Evolutionary conservation across 2,329 filamentous ascomycete genomes (phyloP).

Genomic region (Fusarium nygamai): DNA sequence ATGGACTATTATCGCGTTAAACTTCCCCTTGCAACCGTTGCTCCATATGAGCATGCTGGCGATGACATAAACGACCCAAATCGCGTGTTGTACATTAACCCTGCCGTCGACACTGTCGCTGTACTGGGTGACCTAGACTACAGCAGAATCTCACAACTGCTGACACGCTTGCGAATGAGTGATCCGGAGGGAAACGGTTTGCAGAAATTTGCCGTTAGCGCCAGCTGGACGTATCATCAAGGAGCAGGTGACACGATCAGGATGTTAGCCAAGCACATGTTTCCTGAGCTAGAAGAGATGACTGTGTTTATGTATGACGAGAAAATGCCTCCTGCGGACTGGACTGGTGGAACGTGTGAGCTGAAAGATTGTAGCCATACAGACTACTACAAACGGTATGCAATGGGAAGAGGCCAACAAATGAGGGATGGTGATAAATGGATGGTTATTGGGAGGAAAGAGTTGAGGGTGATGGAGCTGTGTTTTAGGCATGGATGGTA

Average conservation of each 20-base stretch:
- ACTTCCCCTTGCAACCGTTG: not conserved
- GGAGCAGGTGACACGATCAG: not conserved
- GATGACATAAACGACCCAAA: not conserved
- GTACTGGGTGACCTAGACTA: not conserved
- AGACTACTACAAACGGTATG: not conserved
- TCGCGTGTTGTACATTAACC: not conserved
- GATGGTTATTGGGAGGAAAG: not conserved
- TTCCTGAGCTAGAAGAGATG: not conserved
- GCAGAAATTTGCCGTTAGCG: not conserved
- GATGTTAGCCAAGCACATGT: not conserved
- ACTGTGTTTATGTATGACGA: not conserved
- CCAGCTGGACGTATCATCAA: not conserved
- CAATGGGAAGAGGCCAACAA: not conserved
- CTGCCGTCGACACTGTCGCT: not conserved
- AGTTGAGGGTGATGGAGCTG: not conserved
- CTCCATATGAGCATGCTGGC: not conserved
- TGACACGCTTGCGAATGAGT: not conserved
- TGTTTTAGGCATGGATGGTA: not conserved
- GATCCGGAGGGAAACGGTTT: not conserved
- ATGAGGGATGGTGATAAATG: not conserved
- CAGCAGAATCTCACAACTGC: not conserved
- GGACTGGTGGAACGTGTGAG: not conserved
- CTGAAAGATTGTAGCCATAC: not conserved
- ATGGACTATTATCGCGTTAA: not conserved
- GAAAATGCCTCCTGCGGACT: not conserved